Evolutionary conservation across 495 filamentous ascomycete species (phyloP).

Genomic region (Parathielavia hyrcaniae): DNA sequence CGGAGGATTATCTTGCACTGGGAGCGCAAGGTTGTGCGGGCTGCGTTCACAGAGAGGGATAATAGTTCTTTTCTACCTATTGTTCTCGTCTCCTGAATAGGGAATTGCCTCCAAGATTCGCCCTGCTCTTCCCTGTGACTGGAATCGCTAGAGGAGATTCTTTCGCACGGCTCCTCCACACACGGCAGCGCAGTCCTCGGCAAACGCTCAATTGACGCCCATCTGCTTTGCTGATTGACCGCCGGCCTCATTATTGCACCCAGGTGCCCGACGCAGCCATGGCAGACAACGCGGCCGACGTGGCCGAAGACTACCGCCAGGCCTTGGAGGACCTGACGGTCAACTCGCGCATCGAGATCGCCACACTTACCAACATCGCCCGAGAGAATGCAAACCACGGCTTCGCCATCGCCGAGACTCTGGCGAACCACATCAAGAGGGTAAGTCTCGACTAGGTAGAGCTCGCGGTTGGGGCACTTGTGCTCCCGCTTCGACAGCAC

Average conservation of each 20-base stretch:
- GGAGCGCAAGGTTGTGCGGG: neutral
- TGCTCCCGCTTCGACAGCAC: slow-evolving; percentile 5
- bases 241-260: neutral
- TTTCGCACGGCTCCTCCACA: slow-evolving; percentile 2
- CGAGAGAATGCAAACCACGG: slow-evolving; percentile 95
- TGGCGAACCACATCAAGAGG: slow-evolving; percentile 87
- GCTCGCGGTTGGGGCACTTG: neutral
- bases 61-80: slow-evolving; percentile 19
- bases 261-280: slow-evolving; percentile 41
- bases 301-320: slow-evolving; percentile 89
- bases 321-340: slow-evolving; percentile 84
- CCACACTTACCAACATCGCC: slow-evolving; percentile 90
- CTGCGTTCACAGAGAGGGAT: slow-evolving; percentile 10
- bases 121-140: slow-evolving; percentile 15
- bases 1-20: neutral
- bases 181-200: slow-evolving; percentile 1
- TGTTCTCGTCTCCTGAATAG: slow-evolving; percentile 19
- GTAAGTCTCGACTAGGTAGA: slow-evolving; percentile 50
- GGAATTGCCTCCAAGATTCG: slow-evolving; percentile 8
- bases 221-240: slow-evolving; percentile 3
- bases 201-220: slow-evolving; percentile 1
- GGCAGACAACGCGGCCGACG: slow-evolving; percentile 74
- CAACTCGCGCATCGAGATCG: slow-evolving; percentile 88
- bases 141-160: slow-evolving; percentile 9
- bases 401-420: slow-evolving; percentile 75